A percentile compares a stretch with the other conserved stretches of the same genome.
Evolutionary conservation across 2,329 filamentous ascomycete genomes (phyloP).

Genomic region (Tolypocladium pustulatum): DNA sequence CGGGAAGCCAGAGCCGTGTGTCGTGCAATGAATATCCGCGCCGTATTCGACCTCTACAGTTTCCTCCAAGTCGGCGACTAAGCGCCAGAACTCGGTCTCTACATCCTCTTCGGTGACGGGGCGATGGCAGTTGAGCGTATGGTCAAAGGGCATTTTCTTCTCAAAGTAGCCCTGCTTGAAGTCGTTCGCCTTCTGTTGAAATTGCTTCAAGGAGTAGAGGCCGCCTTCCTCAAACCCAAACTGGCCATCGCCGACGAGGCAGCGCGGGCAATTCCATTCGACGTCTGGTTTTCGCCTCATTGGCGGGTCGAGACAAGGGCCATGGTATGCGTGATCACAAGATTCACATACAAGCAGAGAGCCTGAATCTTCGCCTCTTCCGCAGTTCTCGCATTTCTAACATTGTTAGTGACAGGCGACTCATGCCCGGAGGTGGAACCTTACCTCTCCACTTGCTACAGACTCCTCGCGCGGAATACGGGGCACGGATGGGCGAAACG

Average conservation of each 20-base stretch:
- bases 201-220: conserved; percentile 87
- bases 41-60: conserved; percentile 97
- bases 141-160: conserved; percentile 79
- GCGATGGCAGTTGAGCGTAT: conserved; percentile 67
- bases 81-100: conserved; percentile 90
- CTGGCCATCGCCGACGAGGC: conserved; percentile 89
- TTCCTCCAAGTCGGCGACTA: conserved; percentile 88
- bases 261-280: conserved; percentile 95
- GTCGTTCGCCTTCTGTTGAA: conserved; percentile 88
- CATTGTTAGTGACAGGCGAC: conserved; percentile 8
- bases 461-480: conserved; percentile 48
- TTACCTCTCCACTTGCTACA: conserved; percentile 30
- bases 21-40: conserved; percentile 95
- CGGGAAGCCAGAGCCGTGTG: conserved; percentile 92
- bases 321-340: conserved; percentile 82
- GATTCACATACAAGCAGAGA: conserved; percentile 77
- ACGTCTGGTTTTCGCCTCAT: conserved; percentile 65
- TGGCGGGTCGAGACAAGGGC: conserved; percentile 78
- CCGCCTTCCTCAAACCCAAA: conserved; percentile 97
- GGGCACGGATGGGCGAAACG: conserved; percentile 73
- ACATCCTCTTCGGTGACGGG: conserved; percentile 91
- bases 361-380: conserved; percentile 61
- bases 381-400: conserved; percentile 74
- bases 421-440: conserved; percentile 10
- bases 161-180: conserved; percentile 95